Conservation (phyloP, 495 filamentous ascomycete genomes). For the Penicilliopsis zonata region DNA sequence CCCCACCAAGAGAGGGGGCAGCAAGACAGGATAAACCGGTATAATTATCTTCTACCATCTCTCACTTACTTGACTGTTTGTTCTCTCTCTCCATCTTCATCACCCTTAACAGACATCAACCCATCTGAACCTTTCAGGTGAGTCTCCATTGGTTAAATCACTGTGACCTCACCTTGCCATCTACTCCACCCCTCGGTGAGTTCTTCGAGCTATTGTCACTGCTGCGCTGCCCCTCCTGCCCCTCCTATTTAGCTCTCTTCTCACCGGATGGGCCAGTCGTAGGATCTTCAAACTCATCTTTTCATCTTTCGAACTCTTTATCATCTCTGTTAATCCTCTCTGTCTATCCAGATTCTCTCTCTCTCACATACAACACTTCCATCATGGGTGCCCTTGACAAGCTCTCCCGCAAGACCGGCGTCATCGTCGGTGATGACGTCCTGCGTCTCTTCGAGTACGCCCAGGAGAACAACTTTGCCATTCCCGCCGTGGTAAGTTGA, state of each 20-base stretch:
- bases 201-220: constrained; percentile 7
- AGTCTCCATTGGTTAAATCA: constrained; percentile 4
- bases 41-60: neutral
- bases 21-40: neutral
- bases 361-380: constrained; percentile 9
- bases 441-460: constrained; percentile 71
- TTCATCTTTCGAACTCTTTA: too few species aligned
- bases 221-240: constrained; percentile 7
- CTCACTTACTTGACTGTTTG: too few species aligned
- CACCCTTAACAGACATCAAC: too few species aligned
- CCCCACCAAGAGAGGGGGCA: constrained; percentile 1
- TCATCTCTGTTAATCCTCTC: too few species aligned
- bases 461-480: constrained; percentile 73
- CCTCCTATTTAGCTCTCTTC: constrained; percentile 5
- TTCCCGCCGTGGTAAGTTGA: constrained; percentile 77
- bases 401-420: constrained; percentile 67
- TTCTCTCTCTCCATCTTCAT: too few species aligned
- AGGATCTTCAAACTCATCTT: neutral
- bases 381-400: constrained; percentile 55
- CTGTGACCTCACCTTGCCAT: constrained; percentile 18
- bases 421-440: constrained; percentile 83
- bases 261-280: neutral
- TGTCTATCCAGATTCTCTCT: too few species aligned
- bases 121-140: neutral
- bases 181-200: constrained; percentile 22